Base-by-base conservation (phyloP, 2,329 filamentous ascomycete genomes). In the Colletotrichum agaves region DNA sequence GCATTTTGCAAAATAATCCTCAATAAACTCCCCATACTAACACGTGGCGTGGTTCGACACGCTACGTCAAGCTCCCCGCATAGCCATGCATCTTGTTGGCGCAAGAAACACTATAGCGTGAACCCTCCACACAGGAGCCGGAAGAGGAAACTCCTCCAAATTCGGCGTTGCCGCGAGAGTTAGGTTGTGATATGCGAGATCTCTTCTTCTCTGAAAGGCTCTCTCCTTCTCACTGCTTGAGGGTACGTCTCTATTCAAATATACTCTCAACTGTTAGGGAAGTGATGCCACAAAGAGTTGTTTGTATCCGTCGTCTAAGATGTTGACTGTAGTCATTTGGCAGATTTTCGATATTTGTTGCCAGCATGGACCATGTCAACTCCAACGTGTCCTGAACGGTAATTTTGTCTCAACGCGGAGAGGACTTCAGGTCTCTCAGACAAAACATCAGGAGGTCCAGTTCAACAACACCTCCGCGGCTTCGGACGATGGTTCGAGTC, bases 391-490 rank as follows among this genome's bases (percentile, higher is more conserved):
- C 37, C 74, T 75, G 61, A 75, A 77, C 66, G 79, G 79, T 23
- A 74, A 76, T 43, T 71, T 81, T 44, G 75, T 80, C 56, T 77
- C 78, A 39, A 81, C 78, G 0, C 74, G 78, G 27, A 75, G 78
- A 35, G 80, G 80, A 8, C 72, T 81, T 49, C 78, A 79, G 67
- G 78, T 81, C 12, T 78, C 79, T 21, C 79, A 79, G 69, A 76
- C 79, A 61, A 80, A 78, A 69, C 77, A 80, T 69, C 76, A 79
- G 62, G 79, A 79, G 35, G 74, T 74, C 21, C 79, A 77, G 4
- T 81, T 81, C 62, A 79, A 81, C 62, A 81, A 81, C 69, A 67
- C 77, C n/a, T 71, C 72, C 19, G 65, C 69, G 11, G 60, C 70
- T 10, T 46, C 72, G 13, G 61, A 31, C 43, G 57, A 37, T 7